These are phyloP conservation scores for Seiridium cupressi DNA, from an alignment of 2,329 filamentous ascomycete species.

Conservation along the genomic window DNA sequence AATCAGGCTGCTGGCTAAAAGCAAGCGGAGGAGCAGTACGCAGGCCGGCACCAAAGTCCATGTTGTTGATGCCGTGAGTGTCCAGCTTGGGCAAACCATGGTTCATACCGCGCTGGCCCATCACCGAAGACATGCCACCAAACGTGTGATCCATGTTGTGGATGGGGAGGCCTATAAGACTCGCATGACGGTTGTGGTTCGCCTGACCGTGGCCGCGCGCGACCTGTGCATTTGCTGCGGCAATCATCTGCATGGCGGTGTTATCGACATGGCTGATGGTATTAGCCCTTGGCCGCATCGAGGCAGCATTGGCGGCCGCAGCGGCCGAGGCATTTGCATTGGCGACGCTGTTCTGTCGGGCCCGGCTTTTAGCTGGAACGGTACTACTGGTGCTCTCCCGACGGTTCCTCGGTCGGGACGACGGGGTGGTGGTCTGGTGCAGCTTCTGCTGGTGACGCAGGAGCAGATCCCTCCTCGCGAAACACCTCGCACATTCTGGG, in stretches of 20 bases:
- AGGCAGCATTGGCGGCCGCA: conserved; percentile 40
- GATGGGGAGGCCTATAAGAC: conserved; percentile 66
- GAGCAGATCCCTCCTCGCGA: conserved; percentile 87
- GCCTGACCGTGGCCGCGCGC: conserved; percentile 44
- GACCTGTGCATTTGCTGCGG: conserved; percentile 54
- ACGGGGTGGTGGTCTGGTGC: conserved; percentile 87
- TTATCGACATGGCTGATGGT: conserved; percentile 93
- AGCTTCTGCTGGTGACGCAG: conserved; percentile 97
- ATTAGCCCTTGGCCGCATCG: conserved; percentile 83
- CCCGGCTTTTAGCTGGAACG: conserved; percentile 65
- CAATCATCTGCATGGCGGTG: conserved; percentile 70
- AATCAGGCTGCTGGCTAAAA: conserved; percentile 62
- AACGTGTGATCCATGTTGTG: conserved; percentile 62
- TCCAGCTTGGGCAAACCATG: conserved; percentile 81
- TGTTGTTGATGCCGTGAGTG: conserved; percentile 64
- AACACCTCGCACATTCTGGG: conserved; percentile 90
- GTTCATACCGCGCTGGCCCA: conserved; percentile 64
- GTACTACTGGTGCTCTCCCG: conserved; percentile 84
- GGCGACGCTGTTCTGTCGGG: conserved; percentile 90
- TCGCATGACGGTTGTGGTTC: conserved; percentile 70
- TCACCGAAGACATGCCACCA: conserved; percentile 67
- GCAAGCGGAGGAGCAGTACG: conserved; percentile 72
- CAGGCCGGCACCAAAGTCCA: conserved; percentile 67
- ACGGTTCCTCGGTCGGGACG: conserved; percentile 80
- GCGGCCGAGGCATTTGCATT: conserved; percentile 46